phyloP scores from a whole-genome alignment of 2,329 filamentous ascomycete species.

The Lachnum nothofagi region DNA sequence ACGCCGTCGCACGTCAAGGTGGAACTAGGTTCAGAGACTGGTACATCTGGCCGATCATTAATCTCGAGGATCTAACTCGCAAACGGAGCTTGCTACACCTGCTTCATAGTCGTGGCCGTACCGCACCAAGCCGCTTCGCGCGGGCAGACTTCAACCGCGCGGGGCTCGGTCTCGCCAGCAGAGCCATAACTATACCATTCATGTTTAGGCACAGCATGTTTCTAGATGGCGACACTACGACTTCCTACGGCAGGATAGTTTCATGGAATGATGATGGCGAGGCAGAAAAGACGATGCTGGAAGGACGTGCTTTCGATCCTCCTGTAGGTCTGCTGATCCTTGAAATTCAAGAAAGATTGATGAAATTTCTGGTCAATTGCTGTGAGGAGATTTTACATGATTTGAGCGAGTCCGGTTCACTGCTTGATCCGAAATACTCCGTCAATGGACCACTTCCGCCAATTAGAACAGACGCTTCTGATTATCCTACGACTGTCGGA shows the following conservation, averaged over 20 bases:
- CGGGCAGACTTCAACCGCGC: constrained; percentile 37
- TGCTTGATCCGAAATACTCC: constrained; percentile 27
- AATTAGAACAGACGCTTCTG: no score
- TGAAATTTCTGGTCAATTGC: constrained; percentile 45
- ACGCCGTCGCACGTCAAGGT: background rate
- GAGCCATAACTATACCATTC: constrained; percentile 24
- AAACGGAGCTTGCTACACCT: constrained; percentile 45
- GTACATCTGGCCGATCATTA: constrained; percentile 51
- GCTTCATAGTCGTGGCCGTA: constrained; percentile 46
- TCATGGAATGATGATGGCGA: constrained; percentile 33
- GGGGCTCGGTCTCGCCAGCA: constrained; percentile 27
- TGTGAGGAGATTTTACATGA: constrained; percentile 48
- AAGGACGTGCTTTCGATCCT: constrained; percentile 36
- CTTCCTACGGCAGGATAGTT: constrained; percentile 35
- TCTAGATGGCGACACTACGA: constrained; percentile 29
- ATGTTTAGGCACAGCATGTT: constrained; percentile 33
- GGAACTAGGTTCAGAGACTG: constrained; percentile 28
- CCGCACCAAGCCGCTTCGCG: constrained; percentile 44
- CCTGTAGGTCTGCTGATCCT: constrained; percentile 46
- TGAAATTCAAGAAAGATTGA: constrained; percentile 44
- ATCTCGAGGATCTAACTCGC: constrained; percentile 48
- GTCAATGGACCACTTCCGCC: no score
- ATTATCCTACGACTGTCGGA: no score
- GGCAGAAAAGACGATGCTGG: constrained; percentile 36
- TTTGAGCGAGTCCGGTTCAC: constrained; percentile 32